phyloP scores from a whole-genome alignment of 495 filamentous ascomycete genomes.

The Trypethelium eluteriae region DNA sequence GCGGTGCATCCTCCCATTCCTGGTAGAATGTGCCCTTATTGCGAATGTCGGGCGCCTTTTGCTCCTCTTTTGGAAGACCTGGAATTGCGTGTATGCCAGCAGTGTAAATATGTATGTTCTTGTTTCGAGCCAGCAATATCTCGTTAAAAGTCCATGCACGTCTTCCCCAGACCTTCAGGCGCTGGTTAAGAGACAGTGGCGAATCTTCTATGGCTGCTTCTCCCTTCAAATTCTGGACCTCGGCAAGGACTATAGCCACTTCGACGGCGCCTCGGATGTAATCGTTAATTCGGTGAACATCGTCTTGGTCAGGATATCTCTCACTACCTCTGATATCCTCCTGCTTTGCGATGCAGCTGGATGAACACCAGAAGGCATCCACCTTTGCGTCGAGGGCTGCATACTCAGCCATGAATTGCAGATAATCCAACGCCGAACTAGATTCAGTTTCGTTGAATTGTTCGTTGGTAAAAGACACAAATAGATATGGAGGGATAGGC shows the following conservation, averaged over 20 bases:
- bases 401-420: slow-evolving; percentile 25
- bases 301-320: background rate
- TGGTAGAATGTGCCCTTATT: slow-evolving; percentile 8
- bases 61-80: slow-evolving; percentile 11
- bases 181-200: slow-evolving; percentile 13
- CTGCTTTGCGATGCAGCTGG: slow-evolving; percentile 20
- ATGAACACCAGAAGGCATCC: slow-evolving; percentile 34
- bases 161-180: slow-evolving; percentile 37
- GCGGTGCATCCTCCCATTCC: slow-evolving; percentile 26
- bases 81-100: slow-evolving; percentile 13
- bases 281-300: slow-evolving; percentile 39
- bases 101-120: slow-evolving; percentile 29
- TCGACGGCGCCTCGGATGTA: slow-evolving; percentile 36
- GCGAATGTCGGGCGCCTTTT: slow-evolving; percentile 22
- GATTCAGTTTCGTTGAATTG: slow-evolving; percentile 26
- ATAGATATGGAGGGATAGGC: slow-evolving; percentile 23
- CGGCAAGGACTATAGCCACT: slow-evolving; percentile 7
- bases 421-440: slow-evolving; percentile 18
- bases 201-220: slow-evolving; percentile 4
- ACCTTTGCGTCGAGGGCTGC: slow-evolving; percentile 32
- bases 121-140: slow-evolving; percentile 31
- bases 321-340: slow-evolving; percentile 20
- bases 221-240: slow-evolving; percentile 7
- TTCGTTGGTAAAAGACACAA: slow-evolving; percentile 30
- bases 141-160: slow-evolving; percentile 47